phyloP scores from a whole-genome alignment of 768 basidiomycete species.

The Termitomyces sp. region DNA sequence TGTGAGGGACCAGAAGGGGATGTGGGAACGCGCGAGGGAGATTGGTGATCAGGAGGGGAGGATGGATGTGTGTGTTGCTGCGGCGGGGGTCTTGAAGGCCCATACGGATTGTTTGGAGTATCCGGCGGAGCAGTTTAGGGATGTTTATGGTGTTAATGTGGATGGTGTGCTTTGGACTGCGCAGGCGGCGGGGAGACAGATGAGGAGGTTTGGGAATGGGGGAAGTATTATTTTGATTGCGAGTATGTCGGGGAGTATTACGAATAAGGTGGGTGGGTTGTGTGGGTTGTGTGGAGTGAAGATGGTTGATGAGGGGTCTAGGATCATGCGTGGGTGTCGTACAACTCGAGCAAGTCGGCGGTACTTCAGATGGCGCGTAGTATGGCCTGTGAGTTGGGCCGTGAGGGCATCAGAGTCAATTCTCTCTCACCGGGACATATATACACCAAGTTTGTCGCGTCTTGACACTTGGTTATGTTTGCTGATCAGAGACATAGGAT shows the following conservation, averaged over 20 bases:
- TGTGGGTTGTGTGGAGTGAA: not conserved
- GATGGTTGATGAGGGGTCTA: not conserved
- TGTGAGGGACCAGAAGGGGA: slow-evolving; percentile 58
- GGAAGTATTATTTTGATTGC: slow-evolving; percentile 52
- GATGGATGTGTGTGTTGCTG: slow-evolving; percentile 76
- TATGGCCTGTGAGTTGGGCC: slow-evolving; percentile 79
- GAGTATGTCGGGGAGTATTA: slow-evolving; percentile 61
- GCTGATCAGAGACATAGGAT: slow-evolving; percentile 41
- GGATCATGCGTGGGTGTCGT: slow-evolving; percentile 76
- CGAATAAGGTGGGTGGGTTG: slow-evolving; percentile 53
- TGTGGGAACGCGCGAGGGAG: slow-evolving; percentile 56
- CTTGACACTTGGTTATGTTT: not conserved
- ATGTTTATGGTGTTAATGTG: slow-evolving; percentile 56
- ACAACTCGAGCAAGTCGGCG: slow-evolving; percentile 76
- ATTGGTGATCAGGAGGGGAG: slow-evolving; percentile 68
- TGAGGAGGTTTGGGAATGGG: slow-evolving; percentile 36
- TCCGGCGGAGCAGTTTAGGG: slow-evolving; percentile 60
- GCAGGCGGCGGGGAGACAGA: slow-evolving; percentile 50
- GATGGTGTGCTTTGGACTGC: slow-evolving; percentile 49
- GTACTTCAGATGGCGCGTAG: slow-evolving; percentile 80
- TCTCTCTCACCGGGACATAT: slow-evolving; percentile 76
- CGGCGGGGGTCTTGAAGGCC: slow-evolving; percentile 67
- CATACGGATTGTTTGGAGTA: slow-evolving; percentile 67
- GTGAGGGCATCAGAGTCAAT: slow-evolving; percentile 68
- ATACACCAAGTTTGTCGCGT: slow-evolving; percentile 53